Percentiles rank a stretch among this genome's conserved stretches.
These are phyloP conservation scores for Thalassiosira delicatula DNA, from an alignment of 352 stramenopile species.

Conservation along the genomic window DNA sequence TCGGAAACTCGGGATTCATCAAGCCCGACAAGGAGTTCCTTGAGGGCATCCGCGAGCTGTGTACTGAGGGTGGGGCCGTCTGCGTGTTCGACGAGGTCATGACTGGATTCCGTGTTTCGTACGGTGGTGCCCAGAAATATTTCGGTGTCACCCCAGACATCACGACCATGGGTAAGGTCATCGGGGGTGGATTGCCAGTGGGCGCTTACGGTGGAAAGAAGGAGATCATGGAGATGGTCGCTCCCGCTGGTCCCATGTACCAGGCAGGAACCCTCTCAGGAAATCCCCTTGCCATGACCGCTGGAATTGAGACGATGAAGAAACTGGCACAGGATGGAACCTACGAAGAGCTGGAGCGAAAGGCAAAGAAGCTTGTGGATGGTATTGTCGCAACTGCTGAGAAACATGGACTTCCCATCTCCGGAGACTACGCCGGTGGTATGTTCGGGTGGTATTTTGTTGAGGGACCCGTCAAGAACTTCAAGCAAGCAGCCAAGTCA, in stretches of 20 bases:
- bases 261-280: slow-evolving; percentile 88
- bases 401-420: slow-evolving; percentile 85
- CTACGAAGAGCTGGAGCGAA: slow-evolving; percentile 87
- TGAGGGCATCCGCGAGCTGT: slow-evolving; percentile 84
- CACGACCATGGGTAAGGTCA: slow-evolving; percentile 90
- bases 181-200: slow-evolving; percentile 85
- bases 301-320: slow-evolving; percentile 88
- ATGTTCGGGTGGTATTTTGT: slow-evolving; percentile 91
- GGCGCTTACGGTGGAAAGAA: slow-evolving; percentile 86
- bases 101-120: slow-evolving; percentile 89
- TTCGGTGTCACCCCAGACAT: slow-evolving; percentile 89
- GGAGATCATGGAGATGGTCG: slow-evolving; percentile 89
- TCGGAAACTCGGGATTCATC: slow-evolving; percentile 90
- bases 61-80: slow-evolving; percentile 84
- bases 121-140: slow-evolving; percentile 87
- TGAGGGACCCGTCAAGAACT: slow-evolving; percentile 87
- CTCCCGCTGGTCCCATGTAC: slow-evolving; percentile 88
- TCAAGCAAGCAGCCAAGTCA: slow-evolving; percentile 84
- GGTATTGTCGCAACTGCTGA: slow-evolving; percentile 85
- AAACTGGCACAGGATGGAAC: slow-evolving; percentile 79
- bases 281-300: slow-evolving; percentile 88
- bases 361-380: slow-evolving; percentile 85
- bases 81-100: slow-evolving; percentile 91
- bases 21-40: slow-evolving; percentile 87
- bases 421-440: slow-evolving; percentile 84